phyloP scores from a whole-genome alignment of 495 filamentous ascomycete genomes.

The Cetradonia linearis region DNA sequence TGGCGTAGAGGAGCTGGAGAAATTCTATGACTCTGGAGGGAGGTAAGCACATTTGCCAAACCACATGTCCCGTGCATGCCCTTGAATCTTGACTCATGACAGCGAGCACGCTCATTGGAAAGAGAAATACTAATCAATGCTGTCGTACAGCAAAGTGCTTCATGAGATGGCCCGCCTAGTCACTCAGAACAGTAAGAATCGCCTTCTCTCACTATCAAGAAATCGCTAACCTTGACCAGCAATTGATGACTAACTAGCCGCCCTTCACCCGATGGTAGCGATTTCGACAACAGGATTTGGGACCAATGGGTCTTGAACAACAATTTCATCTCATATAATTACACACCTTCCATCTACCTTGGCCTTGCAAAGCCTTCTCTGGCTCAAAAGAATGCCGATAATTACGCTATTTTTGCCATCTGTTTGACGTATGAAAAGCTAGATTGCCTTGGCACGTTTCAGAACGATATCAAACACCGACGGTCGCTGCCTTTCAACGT shows the following conservation, averaged over 20 bases:
- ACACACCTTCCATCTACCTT: background rate
- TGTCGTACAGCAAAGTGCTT: background rate
- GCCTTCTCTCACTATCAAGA: background rate
- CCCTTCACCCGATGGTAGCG: background rate
- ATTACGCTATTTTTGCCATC: background rate
- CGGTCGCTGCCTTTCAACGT: background rate
- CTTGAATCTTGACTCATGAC: background rate
- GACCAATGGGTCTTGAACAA: background rate
- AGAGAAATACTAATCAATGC: background rate
- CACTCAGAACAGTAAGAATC: background rate
- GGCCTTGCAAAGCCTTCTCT: background rate
- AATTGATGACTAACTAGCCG: background rate
- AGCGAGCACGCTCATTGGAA: too few relatives aligned
- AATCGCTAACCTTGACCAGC: background rate
- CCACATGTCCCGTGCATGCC: too few relatives aligned
- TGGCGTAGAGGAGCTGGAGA: too few relatives aligned
- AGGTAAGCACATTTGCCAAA: too few relatives aligned
- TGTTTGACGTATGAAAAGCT: background rate
- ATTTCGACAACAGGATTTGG: background rate
- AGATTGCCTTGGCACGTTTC: background rate
- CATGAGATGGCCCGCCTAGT: background rate
- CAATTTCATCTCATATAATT: background rate
- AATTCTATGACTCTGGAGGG: too few relatives aligned
- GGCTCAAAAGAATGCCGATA: background rate
- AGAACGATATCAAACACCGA: background rate